Evolutionary conservation across 2,329 filamentous ascomycete genomes (phyloP), one percentile per base, ranked within the genome.

Genomic region (Cylindrodendrum hubeiense): DNA sequence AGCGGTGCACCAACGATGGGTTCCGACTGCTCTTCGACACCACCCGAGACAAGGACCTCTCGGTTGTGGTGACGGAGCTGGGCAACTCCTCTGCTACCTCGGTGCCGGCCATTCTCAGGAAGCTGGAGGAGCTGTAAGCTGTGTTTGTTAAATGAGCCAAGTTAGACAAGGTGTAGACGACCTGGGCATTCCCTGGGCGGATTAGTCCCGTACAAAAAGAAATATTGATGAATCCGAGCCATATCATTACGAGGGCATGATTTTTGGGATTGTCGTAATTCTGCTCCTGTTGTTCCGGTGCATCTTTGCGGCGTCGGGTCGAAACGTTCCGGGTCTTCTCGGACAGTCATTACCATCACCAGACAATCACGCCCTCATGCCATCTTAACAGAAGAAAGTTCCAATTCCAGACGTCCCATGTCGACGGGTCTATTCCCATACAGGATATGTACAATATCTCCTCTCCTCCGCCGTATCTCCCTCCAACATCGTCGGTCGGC

Each of bases 21-120:
- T 88, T 89, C 76, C 80, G 87, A 19, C 86, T 98, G 65, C 89
- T 98, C 80, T 98, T 97, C 76, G 96, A 99, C 78, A 93, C 95
- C 51, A 99, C 96, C 1, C 92, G 91, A 15, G 93, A 93, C 4
- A 91, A 93, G 73, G 95, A 94, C 75, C 90, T 98, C 69, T 91
- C 93, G 41, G 92, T 95, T 79, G 91, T 99, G 43, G 90, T 98
- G 53, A 98, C 94, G 3, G 96, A 99, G 81, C 90, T 95, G 77
- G 96, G 95, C 44, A 93, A 90, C 74, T 87, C 97, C 67, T 93
- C 94, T 54, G 93, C 94, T 1, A 95, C 92, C 73, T 94, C 94
- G 8, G 94, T 98, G 44, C 92, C 94, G 12, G 83, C 86, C 33
- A 83, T 89, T 67, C 75, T 89, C 71, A 80, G 86, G 67, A 89